Base-by-base conservation (phyloP, 1,284 basidiomycete genomes). In the Irpex sp. region DNA sequence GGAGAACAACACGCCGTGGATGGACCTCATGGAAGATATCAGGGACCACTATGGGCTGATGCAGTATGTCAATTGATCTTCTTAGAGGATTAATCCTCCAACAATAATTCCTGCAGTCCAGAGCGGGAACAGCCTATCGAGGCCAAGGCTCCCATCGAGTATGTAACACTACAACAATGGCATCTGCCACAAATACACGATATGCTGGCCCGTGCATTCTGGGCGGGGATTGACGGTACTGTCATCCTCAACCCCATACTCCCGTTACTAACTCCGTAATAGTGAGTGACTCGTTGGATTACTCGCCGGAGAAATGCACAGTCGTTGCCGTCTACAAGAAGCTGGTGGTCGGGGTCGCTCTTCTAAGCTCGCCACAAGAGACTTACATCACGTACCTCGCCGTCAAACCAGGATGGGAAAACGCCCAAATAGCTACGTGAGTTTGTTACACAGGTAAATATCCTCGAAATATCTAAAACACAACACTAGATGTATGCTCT, bases 341-440 rank as follows among this genome's bases (percentile, higher is more conserved):
- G 58, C 75, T 91, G 18, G 87, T 92, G 8, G 80, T 92, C 16
- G 90, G 90, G n/a, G 81, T 82, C 12, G 88, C 86, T 0, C 82
- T 91, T 60, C 73, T 91, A 58, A 90, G 85, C 70, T 90, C 87
- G n/a, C 90, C 90, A 0, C 81, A 82, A 59, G 87, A 90, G 69
- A 86, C 87, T 2, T 91, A 92, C 67, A 88, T 92, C 60, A 91
- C 88, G 4, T 92, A 90, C 65, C 78, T 92, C 8, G 86, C 80
- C 39, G 89, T 92, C 48, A 83, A 81, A 65, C 78, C 85, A 10
- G 88, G 90, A 3, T 92, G 90, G 90, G 87, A 91, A 61, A 86
- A 85, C 65, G 78, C 83, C 2, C 82, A 86, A 60, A 87, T 92
- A 59, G 90, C 88, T 21, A 88, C 86, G 89, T 90, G 71, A 39